Evolutionary conservation across 768 basidiomycete species (phyloP), one percentile per base, ranked within the genome.

Genomic region (Russula olivacea): DNA sequence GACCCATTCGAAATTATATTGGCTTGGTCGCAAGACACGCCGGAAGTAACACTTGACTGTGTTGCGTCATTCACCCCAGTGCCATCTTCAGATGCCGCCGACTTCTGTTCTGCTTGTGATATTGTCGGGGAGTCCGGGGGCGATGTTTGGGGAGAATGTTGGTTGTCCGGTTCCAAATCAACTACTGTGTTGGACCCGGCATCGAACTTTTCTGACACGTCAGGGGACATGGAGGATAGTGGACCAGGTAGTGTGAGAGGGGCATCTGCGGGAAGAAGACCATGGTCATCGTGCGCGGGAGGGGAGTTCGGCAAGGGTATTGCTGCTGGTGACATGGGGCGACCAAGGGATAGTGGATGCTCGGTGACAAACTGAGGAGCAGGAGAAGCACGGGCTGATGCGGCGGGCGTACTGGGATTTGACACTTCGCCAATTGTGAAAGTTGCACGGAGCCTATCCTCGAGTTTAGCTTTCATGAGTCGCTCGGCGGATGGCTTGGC

Each of bases 381-480:
- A 14, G 83, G 78, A 4, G 84, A 80, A 19, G 74, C 71, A 45
- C 74, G 76, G 7, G 75, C 69, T 21, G 83, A 79, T 1, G 64
- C 64, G 9, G 72, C 70, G 6, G 82, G 77, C 0, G 83, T 77
- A 25, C 74, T 75, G 21, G 73, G 63, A 60, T 72, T 76, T 10
- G 82, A 81, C 14, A 78, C 75, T 21, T 90, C 88, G 21, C 80
- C 82, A 56, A 80, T 78, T 23, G 80, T 78, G 67, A 85, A 80
- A 30, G 81, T 79, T 76, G 88, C 85, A 50, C 86, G 81, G n/a
- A 92, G 76, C 50, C 91, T 79, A 61, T 92, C 90, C 73, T 92
- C 91, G 2, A 92, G 76, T 25, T 81, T 87, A 9, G 81, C 77
- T 70, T 88, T 87, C 51, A 78, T 74, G 55, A 71, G 57, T 19